phyloP scores from a whole-genome alignment of 768 basidiomycete genomes.

The Porphyrellus cyaneotinctus region DNA sequence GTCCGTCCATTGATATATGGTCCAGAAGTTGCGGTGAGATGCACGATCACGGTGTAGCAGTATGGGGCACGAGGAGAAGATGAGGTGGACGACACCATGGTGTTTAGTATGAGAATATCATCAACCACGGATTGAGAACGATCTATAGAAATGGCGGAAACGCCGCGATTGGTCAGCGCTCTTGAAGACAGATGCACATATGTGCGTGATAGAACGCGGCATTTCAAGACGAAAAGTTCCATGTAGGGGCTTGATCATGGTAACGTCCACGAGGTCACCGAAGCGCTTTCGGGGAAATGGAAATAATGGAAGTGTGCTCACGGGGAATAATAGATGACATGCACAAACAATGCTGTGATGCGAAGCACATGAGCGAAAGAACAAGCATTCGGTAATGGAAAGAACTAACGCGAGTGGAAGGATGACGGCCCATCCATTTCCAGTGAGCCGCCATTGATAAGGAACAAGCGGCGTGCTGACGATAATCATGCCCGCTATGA shows the following conservation, averaged over 20 bases:
- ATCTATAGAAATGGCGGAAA: slow-evolving; percentile 40
- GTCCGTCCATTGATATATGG: slow-evolving; percentile 8
- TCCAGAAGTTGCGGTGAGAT: not conserved
- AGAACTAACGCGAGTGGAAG: slow-evolving; percentile 65
- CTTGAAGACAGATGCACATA: not conserved
- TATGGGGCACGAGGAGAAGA: slow-evolving; percentile 8
- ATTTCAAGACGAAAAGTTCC: slow-evolving; percentile 19
- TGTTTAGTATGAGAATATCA: slow-evolving; percentile 68
- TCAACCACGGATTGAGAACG: slow-evolving; percentile 84
- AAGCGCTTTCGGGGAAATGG: not conserved
- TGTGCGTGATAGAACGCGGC: slow-evolving; percentile 2
- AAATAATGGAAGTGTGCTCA: slow-evolving; percentile 35
- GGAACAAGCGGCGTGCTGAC: slow-evolving; percentile 54
- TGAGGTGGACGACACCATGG: slow-evolving; percentile 3
- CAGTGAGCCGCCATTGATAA: slow-evolving; percentile 57
- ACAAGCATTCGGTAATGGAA: not conserved
- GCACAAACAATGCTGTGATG: slow-evolving; percentile 50
- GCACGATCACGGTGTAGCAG: not conserved
- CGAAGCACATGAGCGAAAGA: not conserved
- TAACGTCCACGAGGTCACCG: not conserved
- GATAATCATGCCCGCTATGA: slow-evolving; percentile 56
- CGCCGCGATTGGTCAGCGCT: slow-evolving; percentile 15
- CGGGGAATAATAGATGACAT: slow-evolving; percentile 74
- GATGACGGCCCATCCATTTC: slow-evolving; percentile 66
- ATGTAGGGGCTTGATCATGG: slow-evolving; percentile 12